These are phyloP conservation scores for Trichomonas vaginalis DNA, from an alignment of 208 protist species.

Conservation along the genomic window DNA sequence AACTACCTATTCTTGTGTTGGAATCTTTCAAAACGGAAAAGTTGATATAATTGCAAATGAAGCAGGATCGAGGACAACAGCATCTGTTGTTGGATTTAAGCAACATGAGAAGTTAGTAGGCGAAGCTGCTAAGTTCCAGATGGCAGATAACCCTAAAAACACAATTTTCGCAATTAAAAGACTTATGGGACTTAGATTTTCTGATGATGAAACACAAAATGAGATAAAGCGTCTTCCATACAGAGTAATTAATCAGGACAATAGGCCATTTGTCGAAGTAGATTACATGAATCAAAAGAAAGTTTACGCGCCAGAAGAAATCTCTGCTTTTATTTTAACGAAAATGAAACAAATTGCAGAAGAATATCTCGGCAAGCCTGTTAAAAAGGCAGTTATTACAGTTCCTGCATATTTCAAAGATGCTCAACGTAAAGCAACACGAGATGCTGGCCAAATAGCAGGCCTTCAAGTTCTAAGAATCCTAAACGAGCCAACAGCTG, in stretches of 20 bases:
- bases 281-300: conserved; percentile 34
- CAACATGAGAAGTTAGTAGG: conserved; percentile 61
- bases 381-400: conserved; percentile 63
- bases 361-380: conserved; percentile 61
- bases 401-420: conserved; percentile 99
- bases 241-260: conserved; percentile 46
- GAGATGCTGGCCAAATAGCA: conserved; percentile 86
- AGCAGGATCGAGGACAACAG: conserved; percentile 54
- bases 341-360: conserved; percentile 91
- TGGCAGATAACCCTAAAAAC: conserved; percentile 61
- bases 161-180: conserved; percentile 65
- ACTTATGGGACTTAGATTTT: conserved; percentile 74
- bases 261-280: conserved; percentile 55
- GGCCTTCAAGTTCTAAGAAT: conserved; percentile 78
- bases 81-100: conserved; percentile 72
- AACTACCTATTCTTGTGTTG: conserved; percentile 59
- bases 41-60: conserved; percentile 62
- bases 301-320: conserved; percentile 64
- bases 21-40: conserved; percentile 49
- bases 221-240: conserved; percentile 94
- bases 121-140: conserved; percentile 68
- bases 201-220: conserved; percentile 62
- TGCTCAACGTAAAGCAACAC: conserved; percentile 92
- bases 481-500: conserved; percentile 90
- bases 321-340: conserved; percentile 75